Conservation (phyloP, 345 rosid species). For the Microthlaspi erraticum region DNA sequence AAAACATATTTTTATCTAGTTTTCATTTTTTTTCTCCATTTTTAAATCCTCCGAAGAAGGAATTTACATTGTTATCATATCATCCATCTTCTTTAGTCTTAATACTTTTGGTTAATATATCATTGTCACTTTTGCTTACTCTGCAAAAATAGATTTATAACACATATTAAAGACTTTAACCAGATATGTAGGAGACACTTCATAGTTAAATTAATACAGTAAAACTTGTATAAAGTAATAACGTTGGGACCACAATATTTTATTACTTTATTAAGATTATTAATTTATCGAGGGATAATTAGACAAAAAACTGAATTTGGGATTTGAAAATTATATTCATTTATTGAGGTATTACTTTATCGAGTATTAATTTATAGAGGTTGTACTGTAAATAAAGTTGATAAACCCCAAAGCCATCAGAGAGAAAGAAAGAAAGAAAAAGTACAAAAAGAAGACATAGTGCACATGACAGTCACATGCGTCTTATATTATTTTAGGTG, state of each 20-base stretch:
- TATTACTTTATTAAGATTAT: no score
- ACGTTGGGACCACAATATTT: no score
- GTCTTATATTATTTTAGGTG: constrained; percentile 39
- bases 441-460: constrained; percentile 17
- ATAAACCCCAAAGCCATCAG: constrained; percentile 8
- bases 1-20: constrained; percentile 6
- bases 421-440: constrained; percentile 12
- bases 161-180: constrained; percentile 7
- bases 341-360: no score
- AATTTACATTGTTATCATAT: no score
- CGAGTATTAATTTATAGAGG: no score
- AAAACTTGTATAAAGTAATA: no score
- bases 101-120: constrained; percentile 10
- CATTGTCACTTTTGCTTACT: constrained; percentile 43
- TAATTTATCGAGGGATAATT: no score
- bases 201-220: no score
- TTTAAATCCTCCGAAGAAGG: neutral
- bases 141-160: constrained; percentile 9
- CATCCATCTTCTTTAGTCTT: neutral
- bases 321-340: no score
- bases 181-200: constrained; percentile 8
- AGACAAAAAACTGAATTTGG: no score
- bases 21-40: neutral
- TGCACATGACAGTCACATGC: constrained; percentile 48
- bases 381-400: constrained; percentile 22